Evolutionary conservation across 345 rosid species (phyloP).

Genomic region (Eucalyptus decipiens): DNA sequence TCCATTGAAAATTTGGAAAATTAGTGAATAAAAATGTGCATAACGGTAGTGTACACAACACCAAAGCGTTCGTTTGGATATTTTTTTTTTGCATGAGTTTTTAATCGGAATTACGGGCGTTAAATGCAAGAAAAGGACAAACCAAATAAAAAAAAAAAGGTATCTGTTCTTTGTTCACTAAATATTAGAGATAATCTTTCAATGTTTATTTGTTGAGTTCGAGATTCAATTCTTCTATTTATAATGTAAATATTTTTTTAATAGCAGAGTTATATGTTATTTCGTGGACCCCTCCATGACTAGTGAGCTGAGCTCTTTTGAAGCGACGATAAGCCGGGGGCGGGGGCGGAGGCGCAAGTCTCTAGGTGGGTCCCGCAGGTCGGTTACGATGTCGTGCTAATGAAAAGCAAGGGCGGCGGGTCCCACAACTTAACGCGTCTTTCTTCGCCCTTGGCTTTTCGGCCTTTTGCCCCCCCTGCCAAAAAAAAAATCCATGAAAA

Average conservation of each 20-base stretch:
- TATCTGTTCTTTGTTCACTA: background rate
- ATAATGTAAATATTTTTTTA: no score
- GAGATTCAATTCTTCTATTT: background rate
- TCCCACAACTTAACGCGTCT: background rate
- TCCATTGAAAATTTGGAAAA: background rate
- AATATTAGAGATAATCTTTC: background rate
- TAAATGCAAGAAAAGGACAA: background rate
- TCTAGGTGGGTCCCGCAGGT: background rate
- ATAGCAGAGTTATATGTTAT: background rate
- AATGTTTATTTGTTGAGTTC: background rate
- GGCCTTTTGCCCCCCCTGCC: background rate
- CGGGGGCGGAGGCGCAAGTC: background rate
- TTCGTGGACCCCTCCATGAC: background rate
- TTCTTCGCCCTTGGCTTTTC: background rate
- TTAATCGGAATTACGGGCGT: no score
- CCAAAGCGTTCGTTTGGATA: no score
- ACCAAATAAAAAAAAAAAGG: background rate
- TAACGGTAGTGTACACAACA: no score
- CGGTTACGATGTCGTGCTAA: background rate
- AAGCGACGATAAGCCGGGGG: background rate
- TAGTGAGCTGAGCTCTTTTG: background rate
- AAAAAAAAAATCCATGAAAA: background rate
- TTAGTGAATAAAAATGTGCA: background rate
- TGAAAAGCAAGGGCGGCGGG: background rate
- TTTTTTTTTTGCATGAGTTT: background rate